phyloP scores from a whole-genome alignment of 495 filamentous ascomycete species.

The Penicillium turbatum region DNA sequence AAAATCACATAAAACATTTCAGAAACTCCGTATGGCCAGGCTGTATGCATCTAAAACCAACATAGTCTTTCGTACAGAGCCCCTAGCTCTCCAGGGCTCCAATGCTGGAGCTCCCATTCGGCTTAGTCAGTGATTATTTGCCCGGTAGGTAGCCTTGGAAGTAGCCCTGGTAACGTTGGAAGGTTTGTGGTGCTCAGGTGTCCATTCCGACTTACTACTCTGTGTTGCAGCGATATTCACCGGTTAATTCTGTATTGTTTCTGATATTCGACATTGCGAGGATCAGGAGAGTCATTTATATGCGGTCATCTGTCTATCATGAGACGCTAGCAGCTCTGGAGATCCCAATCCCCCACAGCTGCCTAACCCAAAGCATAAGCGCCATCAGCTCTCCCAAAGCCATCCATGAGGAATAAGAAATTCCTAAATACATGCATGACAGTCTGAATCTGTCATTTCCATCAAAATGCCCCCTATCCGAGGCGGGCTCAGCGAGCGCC shows the following conservation, averaged over 20 bases:
- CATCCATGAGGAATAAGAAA: not conserved
- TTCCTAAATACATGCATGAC: not conserved
- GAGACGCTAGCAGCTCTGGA: not conserved
- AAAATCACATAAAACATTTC: too few relatives aligned
- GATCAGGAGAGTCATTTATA: not conserved
- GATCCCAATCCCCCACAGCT: not conserved
- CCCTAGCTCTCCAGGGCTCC: too few relatives aligned
- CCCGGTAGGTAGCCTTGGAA: too few relatives aligned
- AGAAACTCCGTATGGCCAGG: too few relatives aligned
- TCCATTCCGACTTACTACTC: not conserved
- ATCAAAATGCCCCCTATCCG: slow-evolving; percentile 35
- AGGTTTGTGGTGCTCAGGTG: not conserved
- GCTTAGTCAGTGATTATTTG: not conserved
- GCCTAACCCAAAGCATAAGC: not conserved
- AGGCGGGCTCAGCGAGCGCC: slow-evolving; percentile 23
- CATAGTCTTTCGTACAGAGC: not conserved
- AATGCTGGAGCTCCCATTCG: not conserved
- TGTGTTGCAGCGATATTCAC: slow-evolving; percentile 5
- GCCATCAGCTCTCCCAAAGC: not conserved
- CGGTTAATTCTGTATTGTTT: not conserved
- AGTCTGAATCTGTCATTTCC: not conserved
- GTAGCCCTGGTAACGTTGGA: too few relatives aligned
- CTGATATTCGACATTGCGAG: not conserved
- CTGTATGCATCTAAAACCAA: not conserved
- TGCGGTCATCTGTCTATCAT: not conserved